Conservation (phyloP, 257 asterid genomes). For the Vinca minor region DNA sequence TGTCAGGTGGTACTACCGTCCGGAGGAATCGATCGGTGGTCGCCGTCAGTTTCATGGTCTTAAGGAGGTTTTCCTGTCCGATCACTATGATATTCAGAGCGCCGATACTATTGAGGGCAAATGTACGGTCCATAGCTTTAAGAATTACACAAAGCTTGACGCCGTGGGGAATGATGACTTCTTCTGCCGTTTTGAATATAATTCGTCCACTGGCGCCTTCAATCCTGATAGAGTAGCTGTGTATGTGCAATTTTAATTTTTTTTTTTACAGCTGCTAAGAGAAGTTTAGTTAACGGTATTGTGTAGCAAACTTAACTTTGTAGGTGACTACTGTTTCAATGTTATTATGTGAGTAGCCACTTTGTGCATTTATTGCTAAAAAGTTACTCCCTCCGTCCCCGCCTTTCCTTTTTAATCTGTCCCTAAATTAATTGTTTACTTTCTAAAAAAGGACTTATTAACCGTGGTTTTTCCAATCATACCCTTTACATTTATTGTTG, state of each 20-base stretch:
- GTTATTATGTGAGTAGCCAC: no score
- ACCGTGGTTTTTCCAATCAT: no score
- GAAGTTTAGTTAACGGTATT: conserved; percentile 9
- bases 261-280: no score
- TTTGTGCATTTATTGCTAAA: no score
- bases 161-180: conserved; percentile 88
- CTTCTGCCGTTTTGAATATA: conserved; percentile 90
- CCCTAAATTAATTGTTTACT: no score
- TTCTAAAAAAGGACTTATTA: no score
- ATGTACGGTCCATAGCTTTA: conserved; percentile 81
- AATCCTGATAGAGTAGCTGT: conserved; percentile 92
- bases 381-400: no score
- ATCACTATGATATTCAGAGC: conserved; percentile 81
- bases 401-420: no score
- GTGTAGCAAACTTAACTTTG: no score
- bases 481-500: no score
- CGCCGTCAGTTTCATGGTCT: conserved; percentile 87
- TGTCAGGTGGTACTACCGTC: conserved; percentile 92
- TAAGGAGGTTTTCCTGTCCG: conserved; percentile 84
- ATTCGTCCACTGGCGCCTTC: conserved; percentile 81
- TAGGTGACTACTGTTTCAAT: no score
- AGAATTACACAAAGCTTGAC: conserved; percentile 78
- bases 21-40: conserved; percentile 95
- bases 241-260: conserved; percentile 39
- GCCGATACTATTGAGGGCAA: conserved; percentile 83